Base-by-base conservation (phyloP, 1,139 yeast genomes). In the Kodamaea alishanica region DNA sequence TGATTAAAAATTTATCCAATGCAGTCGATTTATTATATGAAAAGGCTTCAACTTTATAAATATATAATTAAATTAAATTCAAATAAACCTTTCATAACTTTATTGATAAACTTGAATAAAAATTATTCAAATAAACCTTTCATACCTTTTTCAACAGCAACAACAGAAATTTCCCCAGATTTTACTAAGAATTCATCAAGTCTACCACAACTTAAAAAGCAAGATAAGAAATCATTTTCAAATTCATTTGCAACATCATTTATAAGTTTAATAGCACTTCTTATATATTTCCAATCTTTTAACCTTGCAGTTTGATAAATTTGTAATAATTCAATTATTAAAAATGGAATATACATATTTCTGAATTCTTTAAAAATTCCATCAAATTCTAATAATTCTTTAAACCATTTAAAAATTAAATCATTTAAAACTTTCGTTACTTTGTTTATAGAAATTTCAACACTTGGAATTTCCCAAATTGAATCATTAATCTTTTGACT, bases 1-100 rank as follows among this genome's bases (percentile, higher is more conserved):
- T 95, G 53, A 81, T 94, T 41, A 86, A 85, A 60, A 86, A 87
- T 56, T 81, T 92, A 79, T 84, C 94, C 26, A 78, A 71, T 45
- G 97, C 84, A 26, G 97, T 92, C 24, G 98, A 94, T 54, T 75
- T 89, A 52, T 73, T 94, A 53, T 92, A 89, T 54, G 97, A 90
- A 58, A 92, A 92, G 68, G 98, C 97, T 7, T 80, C 95, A 33
- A 77, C 85, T 32, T 70, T 84, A 26, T 41, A 36, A 25, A 12
- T 25, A 5, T 24, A 32, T 26, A 15, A 24, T 33, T 32, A 24
- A 26, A 33, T 24, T 30, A 24, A 20, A 28, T 38, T 38, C 9
- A 23, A 23, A 24, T 28, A 7, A 7, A 8, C 10, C 30, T 15
- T 28, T 28, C 7, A 8, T 8, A 28, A 6, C 30, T 15, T n/a